phyloP scores from a whole-genome alignment of 352 stramenopile genomes.

The Nothophytophthora sp. region DNA sequence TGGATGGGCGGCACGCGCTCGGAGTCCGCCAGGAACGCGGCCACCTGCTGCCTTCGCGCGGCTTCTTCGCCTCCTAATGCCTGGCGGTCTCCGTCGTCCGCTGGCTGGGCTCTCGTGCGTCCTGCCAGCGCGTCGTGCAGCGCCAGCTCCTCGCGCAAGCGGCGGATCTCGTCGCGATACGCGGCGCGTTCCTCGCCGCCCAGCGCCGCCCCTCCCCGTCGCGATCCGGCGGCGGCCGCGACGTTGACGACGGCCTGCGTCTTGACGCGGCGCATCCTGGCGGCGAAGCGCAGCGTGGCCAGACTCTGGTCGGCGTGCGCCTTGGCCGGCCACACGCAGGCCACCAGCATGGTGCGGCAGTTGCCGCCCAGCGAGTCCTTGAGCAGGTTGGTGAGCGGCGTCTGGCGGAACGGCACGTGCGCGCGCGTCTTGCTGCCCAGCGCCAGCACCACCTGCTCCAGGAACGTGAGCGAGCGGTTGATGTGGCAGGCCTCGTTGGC shows the following conservation, averaged over 20 bases:
- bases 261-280: constrained; percentile 85
- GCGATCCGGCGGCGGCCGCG: constrained; percentile 5
- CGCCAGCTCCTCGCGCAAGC: constrained; percentile 55
- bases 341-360: constrained; percentile 80
- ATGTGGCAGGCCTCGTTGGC: constrained; percentile 54
- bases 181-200: constrained; percentile 16
- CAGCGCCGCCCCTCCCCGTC: constrained; percentile 9
- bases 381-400: constrained; percentile 91
- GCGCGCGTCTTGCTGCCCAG: constrained; percentile 85
- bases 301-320: constrained; percentile 82
- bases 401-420: constrained; percentile 93
- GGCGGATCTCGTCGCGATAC: constrained; percentile 52
- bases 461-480: constrained; percentile 73
- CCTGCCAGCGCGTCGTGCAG: constrained; percentile 68
- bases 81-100: constrained; percentile 16
- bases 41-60: constrained; percentile 21
- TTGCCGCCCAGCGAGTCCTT: constrained; percentile 88
- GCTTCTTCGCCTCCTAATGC: constrained; percentile 27
- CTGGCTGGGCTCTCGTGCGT: constrained; percentile 30
- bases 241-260: constrained; percentile 76
- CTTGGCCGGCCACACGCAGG: constrained; percentile 82
- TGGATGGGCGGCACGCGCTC: constrained; percentile 26
- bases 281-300: constrained; percentile 91
- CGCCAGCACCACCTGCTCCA: constrained; percentile 91
- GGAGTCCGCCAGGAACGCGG: constrained; percentile 37